Base-by-base conservation (phyloP, 2,329 filamentous ascomycete species). In the Ophiocordyceps camponoti-saundersi region DNA sequence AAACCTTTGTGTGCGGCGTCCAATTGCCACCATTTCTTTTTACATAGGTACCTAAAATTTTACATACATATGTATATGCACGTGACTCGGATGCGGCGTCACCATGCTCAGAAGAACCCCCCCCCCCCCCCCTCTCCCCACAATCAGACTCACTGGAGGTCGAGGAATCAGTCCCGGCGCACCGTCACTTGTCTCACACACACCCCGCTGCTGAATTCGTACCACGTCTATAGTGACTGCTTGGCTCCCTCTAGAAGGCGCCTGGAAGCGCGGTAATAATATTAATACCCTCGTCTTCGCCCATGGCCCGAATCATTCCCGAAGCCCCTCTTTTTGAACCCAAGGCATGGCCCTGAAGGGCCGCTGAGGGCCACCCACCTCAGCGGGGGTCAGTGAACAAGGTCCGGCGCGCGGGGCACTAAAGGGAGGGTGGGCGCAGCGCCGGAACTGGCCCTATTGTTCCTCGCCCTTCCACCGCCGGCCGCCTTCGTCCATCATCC, bases 161-260 rank as follows among this genome's bases (percentile, higher is more conserved):
- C 26, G 26, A 29, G 26, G 26, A 29, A 6, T 29, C 26, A 32
- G 34, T 46, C 45, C 47, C 47, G 47, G 32, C 41, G 44, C 41
- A 22, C 40, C 47, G 47, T 48, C 47, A 46, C 44, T 18, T 48
- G 20, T 46, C 43, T 36, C 20, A 29, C 10, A 34, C 43, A 29
- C 43, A 43, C 6, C 26, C n/a, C n/a, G n/a, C n/a, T n/a, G 18
- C 6, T 18, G 26, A 23, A 18, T 26, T 16, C 15, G 29, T 15
- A 16, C 30, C 10, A 20, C 34, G 30, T 18, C 41, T 42, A 34
- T 30, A 12, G 11, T 6, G 13, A 30, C 16, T 32, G 29, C 41
- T 41, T 39, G 29, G 40, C 26, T 30, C 34, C 34, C 6, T 5
- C 34, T 36, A 16, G 34, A 36, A 16, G 34, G 34, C 34, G 23